Base-by-base conservation (phyloP, 2,329 filamentous ascomycete species). In the Cladobotryum protrusum region DNA sequence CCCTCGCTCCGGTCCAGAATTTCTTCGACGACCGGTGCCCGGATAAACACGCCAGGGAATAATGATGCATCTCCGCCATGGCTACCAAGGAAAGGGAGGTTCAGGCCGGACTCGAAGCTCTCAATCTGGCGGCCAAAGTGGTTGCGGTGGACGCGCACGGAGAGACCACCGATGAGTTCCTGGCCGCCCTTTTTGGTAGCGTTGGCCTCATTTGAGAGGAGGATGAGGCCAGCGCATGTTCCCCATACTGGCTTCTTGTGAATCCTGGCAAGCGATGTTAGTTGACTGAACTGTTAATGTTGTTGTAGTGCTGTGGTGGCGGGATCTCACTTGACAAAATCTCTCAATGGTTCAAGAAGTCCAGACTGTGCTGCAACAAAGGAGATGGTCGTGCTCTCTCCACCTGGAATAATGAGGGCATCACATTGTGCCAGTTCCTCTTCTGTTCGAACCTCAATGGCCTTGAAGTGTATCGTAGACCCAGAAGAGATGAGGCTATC, bases 101-200 rank as follows among this genome's bases (percentile, higher is more conserved):
- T 70, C 32, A 96, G 67, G 43, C 82, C 78, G 0, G 86, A 83
- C 61, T 93, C 83, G 67, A 97, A 97, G 63, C 87, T 95, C 69
- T 97, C 89, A 13, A 87, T 85, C 69, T 99, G 93, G 48, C 92
- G 81, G 3, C 93, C 93, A 63, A 96, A 99, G 67, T 96, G 89
- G 63, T 97, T 99, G 43, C 93, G 80, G 63, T 95, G 90, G 32
- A 97, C 91, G 42, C 89, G 78, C 34, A 99, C 91, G 62, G 90
- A 85, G 35, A 99, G 77, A 2, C 93, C 93, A 13, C 93, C 93
- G 54, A 99, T 89, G 48, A 97, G 78, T 52, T 96, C 89, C 67
- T 97, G 93, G 0, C 92, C 92, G 40, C 89, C 90, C 61, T 87
- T 84, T 66, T 96, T 97, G 35, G 88, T 90, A 54, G 85, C 81